Conservation (phyloP, 345 rosid species). For the Excoecaria agallocha region DNA sequence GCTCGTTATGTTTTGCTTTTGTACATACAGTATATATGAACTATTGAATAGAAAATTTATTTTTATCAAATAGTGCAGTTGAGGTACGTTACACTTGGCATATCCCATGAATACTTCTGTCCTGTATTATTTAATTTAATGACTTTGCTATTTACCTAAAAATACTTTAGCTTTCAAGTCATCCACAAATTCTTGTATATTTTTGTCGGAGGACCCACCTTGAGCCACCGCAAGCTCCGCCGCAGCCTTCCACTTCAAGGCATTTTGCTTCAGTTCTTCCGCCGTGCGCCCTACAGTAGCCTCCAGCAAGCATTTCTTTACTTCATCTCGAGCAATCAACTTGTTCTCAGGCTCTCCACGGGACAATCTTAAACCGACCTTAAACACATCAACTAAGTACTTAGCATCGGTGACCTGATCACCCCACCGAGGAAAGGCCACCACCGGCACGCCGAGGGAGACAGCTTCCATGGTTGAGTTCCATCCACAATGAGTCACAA, state of each 20-base stretch:
- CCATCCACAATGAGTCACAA: conserved; percentile 91
- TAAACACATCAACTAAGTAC: conserved; percentile 59
- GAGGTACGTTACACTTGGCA: too few relatives aligned
- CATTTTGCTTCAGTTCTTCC: conserved; percentile 51
- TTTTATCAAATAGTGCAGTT: too few relatives aligned
- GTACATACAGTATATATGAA: too few relatives aligned
- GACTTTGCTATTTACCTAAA: neutral
- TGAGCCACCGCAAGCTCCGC: conserved; percentile 70
- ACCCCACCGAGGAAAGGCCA: conserved; percentile 80
- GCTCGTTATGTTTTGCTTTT: too few relatives aligned
- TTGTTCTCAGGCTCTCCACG: conserved; percentile 59
- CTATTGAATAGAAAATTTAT: too few relatives aligned
- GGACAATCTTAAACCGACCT: conserved; percentile 61
- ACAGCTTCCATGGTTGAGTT: conserved; percentile 80
- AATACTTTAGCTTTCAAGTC: conserved; percentile 39
- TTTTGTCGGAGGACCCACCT: conserved; percentile 71
- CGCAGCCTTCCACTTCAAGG: conserved; percentile 61
- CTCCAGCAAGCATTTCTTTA: conserved; percentile 57
- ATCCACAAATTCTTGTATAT: conserved; percentile 62
- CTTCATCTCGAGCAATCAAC: conserved; percentile 58
- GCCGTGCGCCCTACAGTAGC: conserved; percentile 55
- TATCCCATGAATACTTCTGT: too few relatives aligned
- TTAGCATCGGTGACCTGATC: conserved; percentile 80
- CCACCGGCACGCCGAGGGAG: conserved; percentile 57
- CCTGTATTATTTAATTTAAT: too few relatives aligned